phyloP scores from a whole-genome alignment of 805 yeast species.

The Diddensiella santjacobensis region DNA sequence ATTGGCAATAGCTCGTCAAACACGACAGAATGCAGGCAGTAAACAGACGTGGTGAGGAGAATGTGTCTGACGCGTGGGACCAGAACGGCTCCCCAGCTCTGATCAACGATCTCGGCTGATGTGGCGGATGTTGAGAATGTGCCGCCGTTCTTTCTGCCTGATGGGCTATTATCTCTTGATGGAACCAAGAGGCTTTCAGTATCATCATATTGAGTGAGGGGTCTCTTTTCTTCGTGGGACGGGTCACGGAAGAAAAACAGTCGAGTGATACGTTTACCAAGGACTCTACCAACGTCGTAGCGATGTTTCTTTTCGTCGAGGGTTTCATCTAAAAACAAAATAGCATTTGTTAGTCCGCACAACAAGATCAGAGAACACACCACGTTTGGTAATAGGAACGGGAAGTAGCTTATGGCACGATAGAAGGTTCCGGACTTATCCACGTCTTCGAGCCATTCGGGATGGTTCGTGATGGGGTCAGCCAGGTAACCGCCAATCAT shows the following conservation, averaged over 20 bases:
- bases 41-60: conserved; percentile 17
- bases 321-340: conserved; percentile 53
- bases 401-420: conserved; percentile 29
- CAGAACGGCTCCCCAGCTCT: conserved; percentile 22
- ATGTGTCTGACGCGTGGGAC: conserved; percentile 18
- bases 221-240: not conserved
- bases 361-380: conserved; percentile 39
- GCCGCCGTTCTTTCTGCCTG: not conserved
- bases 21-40: conserved; percentile 47
- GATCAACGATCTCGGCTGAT: conserved; percentile 8
- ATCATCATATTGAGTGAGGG: not conserved
- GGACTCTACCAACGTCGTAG: conserved; percentile 44
- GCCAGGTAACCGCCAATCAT: conserved; percentile 54
- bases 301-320: conserved; percentile 39
- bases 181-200: not conserved
- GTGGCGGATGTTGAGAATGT: not conserved
- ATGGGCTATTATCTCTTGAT: not conserved
- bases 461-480: conserved; percentile 38
- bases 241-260: not conserved
- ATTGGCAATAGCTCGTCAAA: conserved; percentile 56
- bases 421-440: not conserved
- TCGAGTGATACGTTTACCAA: conserved; percentile 38
- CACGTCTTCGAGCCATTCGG: conserved; percentile 24
- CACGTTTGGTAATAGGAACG: conserved; percentile 52
- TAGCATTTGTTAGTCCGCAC: conserved; percentile 25